Conservation (phyloP, 106 monocot species). For the Phalaenopsis equestris region DNA sequence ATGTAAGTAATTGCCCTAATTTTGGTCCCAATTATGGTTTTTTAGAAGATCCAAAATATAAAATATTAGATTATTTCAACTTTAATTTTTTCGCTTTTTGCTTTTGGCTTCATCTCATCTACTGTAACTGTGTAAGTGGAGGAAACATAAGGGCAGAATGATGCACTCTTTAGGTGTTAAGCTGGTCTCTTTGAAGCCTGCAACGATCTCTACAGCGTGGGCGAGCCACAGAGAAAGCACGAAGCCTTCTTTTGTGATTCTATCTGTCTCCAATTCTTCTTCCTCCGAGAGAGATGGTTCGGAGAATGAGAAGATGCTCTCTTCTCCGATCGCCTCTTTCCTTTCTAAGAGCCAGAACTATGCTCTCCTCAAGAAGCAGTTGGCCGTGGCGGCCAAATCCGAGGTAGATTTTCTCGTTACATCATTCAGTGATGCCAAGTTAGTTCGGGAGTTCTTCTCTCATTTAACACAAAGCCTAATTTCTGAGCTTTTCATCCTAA, state of each 20-base stretch:
- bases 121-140: too few species aligned
- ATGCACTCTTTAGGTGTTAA: conserved; percentile 17
- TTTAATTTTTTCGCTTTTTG: too few species aligned
- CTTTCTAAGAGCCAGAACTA: conserved; percentile 54
- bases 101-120: too few species aligned
- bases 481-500: too few species aligned
- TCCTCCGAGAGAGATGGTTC: conserved; percentile 5
- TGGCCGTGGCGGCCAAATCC: conserved; percentile 59
- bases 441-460: background rate
- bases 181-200: background rate
- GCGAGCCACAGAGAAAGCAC: conserved; percentile 4
- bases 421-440: background rate
- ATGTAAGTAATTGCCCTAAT: too few species aligned
- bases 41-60: too few species aligned
- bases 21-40: too few species aligned
- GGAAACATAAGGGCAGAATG: background rate
- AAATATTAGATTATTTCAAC: too few species aligned
- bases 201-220: background rate
- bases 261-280: conserved; percentile 6
- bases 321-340: conserved; percentile 16
- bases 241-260: background rate
- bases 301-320: conserved; percentile 5
- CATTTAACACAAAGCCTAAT: too few species aligned
- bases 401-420: conserved; percentile 27
- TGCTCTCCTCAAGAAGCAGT: conserved; percentile 61